Conservation (phyloP, 225 moss, liverwort and hornwort species). For the Marchantia paleacea region DNA sequence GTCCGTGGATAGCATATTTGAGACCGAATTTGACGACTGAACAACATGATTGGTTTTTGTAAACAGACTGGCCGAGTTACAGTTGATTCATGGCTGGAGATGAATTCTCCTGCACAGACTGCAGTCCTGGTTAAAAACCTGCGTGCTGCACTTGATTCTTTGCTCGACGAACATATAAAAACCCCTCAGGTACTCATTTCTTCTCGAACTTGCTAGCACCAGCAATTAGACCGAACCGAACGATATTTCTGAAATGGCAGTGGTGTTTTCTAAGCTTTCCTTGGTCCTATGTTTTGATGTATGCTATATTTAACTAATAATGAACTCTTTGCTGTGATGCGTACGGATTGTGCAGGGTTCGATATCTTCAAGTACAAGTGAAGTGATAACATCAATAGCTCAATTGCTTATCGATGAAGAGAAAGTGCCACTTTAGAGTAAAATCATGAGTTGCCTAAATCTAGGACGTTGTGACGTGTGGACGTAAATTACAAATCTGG, state of each 20-base stretch:
- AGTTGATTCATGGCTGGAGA: slow-evolving; percentile 95
- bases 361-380: slow-evolving; percentile 65
- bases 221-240: neutral
- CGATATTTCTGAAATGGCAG: neutral
- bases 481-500: neutral
- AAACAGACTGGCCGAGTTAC: slow-evolving; percentile 86
- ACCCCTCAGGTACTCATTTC: slow-evolving; percentile 61
- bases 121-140: slow-evolving; percentile 91
- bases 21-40: neutral
- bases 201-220: neutral
- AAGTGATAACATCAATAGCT: slow-evolving; percentile 83
- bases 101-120: slow-evolving; percentile 97
- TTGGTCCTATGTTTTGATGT: neutral
- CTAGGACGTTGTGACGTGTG: neutral
- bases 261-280: neutral
- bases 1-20: no score
- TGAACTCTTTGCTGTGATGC: neutral
- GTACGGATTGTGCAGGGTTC: slow-evolving; percentile 48
- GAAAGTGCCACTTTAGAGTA: slow-evolving; percentile 36
- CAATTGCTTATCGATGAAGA: slow-evolving; percentile 91
- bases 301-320: neutral
- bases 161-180: slow-evolving; percentile 83
- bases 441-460: neutral
- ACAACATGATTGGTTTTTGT: neutral
- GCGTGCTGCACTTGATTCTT: slow-evolving; percentile 66